Conservation (phyloP, 768 basidiomycete species). For the Leucocoprinus leucothites region DNA sequence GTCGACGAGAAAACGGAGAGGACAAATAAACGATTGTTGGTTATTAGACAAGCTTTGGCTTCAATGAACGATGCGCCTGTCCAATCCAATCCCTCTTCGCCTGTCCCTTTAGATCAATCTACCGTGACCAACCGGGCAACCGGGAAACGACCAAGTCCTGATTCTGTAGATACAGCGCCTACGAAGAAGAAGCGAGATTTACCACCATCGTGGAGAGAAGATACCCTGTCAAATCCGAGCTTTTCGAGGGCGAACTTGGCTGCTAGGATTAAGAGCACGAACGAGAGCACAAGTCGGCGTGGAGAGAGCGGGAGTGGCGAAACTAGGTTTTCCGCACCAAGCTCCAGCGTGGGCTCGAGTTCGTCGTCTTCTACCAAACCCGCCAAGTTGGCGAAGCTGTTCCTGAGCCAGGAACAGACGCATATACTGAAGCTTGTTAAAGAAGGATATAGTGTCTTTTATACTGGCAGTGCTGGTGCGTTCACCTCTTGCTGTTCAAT, state of each 20-base stretch:
- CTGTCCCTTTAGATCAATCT: constrained; percentile 27
- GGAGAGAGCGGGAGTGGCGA: no score
- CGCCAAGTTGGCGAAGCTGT: constrained; percentile 39
- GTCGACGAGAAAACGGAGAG: constrained; percentile 22
- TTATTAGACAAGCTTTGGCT: constrained; percentile 57
- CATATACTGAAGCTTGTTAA: constrained; percentile 79
- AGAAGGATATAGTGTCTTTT: constrained; percentile 78
- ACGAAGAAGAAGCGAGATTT: constrained; percentile 57
- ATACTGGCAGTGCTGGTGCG: constrained; percentile 95
- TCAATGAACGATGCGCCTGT: constrained; percentile 14
- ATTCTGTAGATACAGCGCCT: constrained; percentile 18
- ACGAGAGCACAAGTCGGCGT: not conserved
- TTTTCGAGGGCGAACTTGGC: constrained; percentile 15
- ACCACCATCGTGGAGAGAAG: constrained; percentile 44
- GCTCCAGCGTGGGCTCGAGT: constrained; percentile 16
- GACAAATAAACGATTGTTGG: constrained; percentile 43
- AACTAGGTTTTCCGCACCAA: constrained; percentile 5
- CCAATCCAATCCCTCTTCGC: constrained; percentile 12
- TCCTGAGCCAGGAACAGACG: constrained; percentile 83
- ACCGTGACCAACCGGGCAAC: constrained; percentile 14
- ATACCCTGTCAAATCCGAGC: constrained; percentile 33
- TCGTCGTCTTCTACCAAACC: constrained; percentile 13
- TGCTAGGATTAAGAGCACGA: not conserved
- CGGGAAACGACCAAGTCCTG: constrained; percentile 37
- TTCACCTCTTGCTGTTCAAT: constrained; percentile 6